These are phyloP conservation scores for Curvularia verruculosa DNA, from an alignment of 2,329 filamentous ascomycete species.

Conservation along the genomic window DNA sequence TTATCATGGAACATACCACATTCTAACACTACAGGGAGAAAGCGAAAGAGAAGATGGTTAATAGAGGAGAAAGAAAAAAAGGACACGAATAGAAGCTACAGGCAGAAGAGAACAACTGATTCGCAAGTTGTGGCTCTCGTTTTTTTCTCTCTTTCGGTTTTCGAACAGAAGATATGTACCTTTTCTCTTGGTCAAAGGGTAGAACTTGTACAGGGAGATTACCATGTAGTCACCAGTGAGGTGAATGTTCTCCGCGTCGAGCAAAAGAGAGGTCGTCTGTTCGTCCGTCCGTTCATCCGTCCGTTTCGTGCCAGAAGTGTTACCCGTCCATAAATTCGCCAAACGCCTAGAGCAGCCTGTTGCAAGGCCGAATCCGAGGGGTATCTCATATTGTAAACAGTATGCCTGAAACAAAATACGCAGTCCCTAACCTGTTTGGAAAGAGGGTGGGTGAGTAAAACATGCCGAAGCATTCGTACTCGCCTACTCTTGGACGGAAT, in stretches of 20 bases:
- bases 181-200: background rate
- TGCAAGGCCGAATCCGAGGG: slow-evolving; percentile 10
- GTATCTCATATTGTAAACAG: slow-evolving; percentile 10
- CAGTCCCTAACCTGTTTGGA: slow-evolving; percentile 13
- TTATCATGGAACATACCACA: slow-evolving; percentile 21
- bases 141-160: slow-evolving; percentile 4
- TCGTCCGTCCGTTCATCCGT: background rate
- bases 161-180: background rate
- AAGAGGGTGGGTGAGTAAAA: slow-evolving; percentile 20
- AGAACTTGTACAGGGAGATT: slow-evolving; percentile 7
- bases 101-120: background rate
- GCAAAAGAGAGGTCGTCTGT: slow-evolving; percentile 12
- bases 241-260: slow-evolving; percentile 13
- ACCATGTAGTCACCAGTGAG: slow-evolving; percentile 18
- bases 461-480: slow-evolving; percentile 20
- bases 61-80: too few species aligned
- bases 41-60: background rate
- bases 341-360: slow-evolving; percentile 11
- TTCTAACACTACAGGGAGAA: slow-evolving; percentile 29
- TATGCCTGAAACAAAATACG: slow-evolving; percentile 7
- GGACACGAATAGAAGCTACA: background rate
- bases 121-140: too few species aligned
- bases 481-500: slow-evolving; percentile 10
- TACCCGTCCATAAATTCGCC: slow-evolving; percentile 9
- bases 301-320: background rate